A percentile compares a stretch with the other conserved stretches of the same genome.
These are phyloP conservation scores for Balakata baccata DNA, from an alignment of 345 rosid species.

Conservation along the genomic window DNA sequence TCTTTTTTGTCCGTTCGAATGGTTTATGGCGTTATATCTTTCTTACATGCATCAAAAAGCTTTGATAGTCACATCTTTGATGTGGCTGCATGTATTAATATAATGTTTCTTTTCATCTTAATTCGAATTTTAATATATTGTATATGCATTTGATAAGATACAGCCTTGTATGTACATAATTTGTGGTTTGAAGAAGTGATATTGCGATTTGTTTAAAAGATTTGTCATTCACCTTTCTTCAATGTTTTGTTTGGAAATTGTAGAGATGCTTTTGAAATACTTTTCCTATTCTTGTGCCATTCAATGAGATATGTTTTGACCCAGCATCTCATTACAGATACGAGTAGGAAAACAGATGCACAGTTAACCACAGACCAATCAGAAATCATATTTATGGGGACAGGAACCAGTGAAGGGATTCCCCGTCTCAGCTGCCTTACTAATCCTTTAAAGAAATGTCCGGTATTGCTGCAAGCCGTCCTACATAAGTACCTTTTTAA, in stretches of 20 bases:
- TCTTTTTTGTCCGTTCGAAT: background rate
- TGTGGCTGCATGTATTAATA: background rate
- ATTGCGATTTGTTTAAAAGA: background rate
- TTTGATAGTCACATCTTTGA: background rate
- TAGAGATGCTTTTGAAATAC: background rate
- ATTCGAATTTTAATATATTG: background rate
- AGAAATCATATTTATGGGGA: slow-evolving; percentile 79
- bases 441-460: slow-evolving; percentile 68
- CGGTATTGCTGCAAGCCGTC: slow-evolving; percentile 39
- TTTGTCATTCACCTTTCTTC: background rate
- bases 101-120: background rate
- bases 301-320: slow-evolving; percentile 12
- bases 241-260: background rate
- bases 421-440: slow-evolving; percentile 94
- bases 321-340: slow-evolving; percentile 37
- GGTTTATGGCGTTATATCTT: background rate
- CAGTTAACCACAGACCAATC: slow-evolving; percentile 38
- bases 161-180: background rate
- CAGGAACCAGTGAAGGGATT: slow-evolving; percentile 97
- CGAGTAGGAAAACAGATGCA: slow-evolving; percentile 27
- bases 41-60: background rate
- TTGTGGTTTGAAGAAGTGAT: background rate
- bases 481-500: slow-evolving; percentile 1
- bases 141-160: background rate
- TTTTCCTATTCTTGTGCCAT: background rate